Conservation (phyloP, 192 early-diverging fungal species). For the Phlyctochytrium bullatum region DNA sequence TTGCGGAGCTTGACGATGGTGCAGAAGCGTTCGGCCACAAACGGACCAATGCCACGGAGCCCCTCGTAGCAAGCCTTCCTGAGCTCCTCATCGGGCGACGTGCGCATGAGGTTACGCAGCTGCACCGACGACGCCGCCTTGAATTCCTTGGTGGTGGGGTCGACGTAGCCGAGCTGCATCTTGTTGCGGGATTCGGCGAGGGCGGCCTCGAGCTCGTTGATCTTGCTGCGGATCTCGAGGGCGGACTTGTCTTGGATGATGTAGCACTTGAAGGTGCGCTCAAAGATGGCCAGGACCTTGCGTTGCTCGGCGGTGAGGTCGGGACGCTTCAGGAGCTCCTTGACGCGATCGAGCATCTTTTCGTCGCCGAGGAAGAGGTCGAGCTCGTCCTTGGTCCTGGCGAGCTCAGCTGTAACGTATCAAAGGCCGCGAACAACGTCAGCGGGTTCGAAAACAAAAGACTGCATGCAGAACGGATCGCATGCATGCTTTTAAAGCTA, state of each 20-base stretch:
- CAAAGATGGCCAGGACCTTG: conserved; percentile 25
- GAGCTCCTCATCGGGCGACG: conserved; percentile 19
- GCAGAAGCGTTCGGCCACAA: conserved; percentile 30
- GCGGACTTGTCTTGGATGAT: conserved; percentile 29
- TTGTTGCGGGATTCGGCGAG: conserved; percentile 18
- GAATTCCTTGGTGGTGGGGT: conserved; percentile 21
- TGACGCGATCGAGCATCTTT: conserved; percentile 22
- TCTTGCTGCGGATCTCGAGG: conserved; percentile 14
- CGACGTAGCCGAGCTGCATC: conserved; percentile 26
- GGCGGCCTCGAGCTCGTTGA: conserved; percentile 34
- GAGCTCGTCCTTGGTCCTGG: conserved; percentile 33
- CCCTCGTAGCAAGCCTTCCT: conserved; percentile 29
- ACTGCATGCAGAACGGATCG: too few species aligned
- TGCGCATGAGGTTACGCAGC: conserved; percentile 31
- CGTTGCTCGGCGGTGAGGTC: conserved; percentile 20
- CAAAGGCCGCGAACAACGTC: too few species aligned
- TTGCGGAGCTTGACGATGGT: conserved; percentile 35
- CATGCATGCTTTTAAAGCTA: too few species aligned
- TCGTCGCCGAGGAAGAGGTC: conserved; percentile 35
- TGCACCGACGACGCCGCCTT: conserved; percentile 27
- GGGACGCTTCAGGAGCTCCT: conserved; percentile 14
- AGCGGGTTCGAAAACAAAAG: too few species aligned
- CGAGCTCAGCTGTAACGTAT: conserved; percentile 17
- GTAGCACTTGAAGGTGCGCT: conserved; percentile 35
- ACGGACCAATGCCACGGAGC: conserved; percentile 29